phyloP scores from a whole-genome alignment of 129 eudicot species.

The Lonicera japonica region DNA sequence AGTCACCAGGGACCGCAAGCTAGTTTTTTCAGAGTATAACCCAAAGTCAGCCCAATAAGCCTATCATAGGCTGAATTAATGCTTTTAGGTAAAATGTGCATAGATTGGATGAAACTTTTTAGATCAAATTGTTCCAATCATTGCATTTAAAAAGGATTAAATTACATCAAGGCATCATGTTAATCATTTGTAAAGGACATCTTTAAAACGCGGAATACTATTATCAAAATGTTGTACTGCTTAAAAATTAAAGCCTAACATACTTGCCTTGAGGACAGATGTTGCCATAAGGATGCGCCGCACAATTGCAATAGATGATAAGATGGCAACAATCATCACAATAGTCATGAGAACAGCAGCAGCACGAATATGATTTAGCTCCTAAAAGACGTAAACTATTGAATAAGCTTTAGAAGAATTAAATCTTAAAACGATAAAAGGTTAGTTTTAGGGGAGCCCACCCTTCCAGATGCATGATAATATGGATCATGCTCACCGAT shows the following conservation, averaged over 20 bases:
- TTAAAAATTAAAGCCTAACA: not conserved
- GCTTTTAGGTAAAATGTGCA: too few species aligned
- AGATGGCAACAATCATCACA: conserved; percentile 63
- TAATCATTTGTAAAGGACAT: too few species aligned
- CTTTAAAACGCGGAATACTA: too few species aligned
- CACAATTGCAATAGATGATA: conserved; percentile 77
- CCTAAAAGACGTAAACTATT: conserved; percentile 41
- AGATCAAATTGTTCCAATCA: too few species aligned
- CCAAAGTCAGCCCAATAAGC: too few species aligned
- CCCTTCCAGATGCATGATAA: conserved; percentile 76
- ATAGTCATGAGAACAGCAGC: conserved; percentile 73
- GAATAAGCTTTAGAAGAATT: not conserved
- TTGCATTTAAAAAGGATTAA: too few species aligned
- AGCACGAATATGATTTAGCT: conserved; percentile 70
- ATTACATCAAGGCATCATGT: too few species aligned
- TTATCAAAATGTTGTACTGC: too few species aligned
- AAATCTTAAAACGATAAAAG: not conserved
- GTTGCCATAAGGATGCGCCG: conserved; percentile 84
- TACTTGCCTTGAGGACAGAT: conserved; percentile 83
- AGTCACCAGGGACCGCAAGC: too few species aligned
- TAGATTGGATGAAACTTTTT: too few species aligned
- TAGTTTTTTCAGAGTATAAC: too few species aligned
- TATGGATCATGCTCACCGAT: conserved; percentile 87
- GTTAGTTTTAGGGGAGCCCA: conserved; percentile 22
- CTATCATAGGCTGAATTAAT: too few species aligned